Evolutionary conservation across 1,284 basidiomycete genomes (phyloP), one percentile per base, ranked within the genome.

Genomic region (Cyathus olla): DNA sequence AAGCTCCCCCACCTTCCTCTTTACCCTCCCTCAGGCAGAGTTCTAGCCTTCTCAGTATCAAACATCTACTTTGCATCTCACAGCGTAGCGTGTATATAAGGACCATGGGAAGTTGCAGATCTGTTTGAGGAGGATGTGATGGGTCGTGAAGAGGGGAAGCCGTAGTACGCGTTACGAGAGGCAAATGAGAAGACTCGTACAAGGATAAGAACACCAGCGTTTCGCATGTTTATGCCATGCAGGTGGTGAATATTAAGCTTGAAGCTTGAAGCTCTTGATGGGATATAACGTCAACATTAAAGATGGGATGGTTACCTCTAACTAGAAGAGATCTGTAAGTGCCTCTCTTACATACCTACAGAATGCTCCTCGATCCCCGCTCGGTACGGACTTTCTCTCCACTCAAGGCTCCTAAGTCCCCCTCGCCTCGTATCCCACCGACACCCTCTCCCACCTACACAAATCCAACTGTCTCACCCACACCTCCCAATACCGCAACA

Each of bases 241-340:
- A 98, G 79, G 67, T 93, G 56, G 76, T 96, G 69, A 89, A 93
- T 64, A n/a, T n/a, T n/a, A n/a, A n/a, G n/a, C n/a, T n/a, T n/a
- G n/a, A n/a, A 94, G 95, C 44, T 81, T 96, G 57, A 94, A 96
- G 73, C 94, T 98, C 15, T 88, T 19, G 94, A 98, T 72, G 95
- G 92, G 92, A 96, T 78, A 87, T 96, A 97, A 97, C 76, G 80
- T 98, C 73, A 97, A 97, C 81, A 83, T 97, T 74, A 92, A 91
- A 78, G 87, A 93, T 61, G 95, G 95, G 55, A 80, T 84, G 56
- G 86, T 97, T 17, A 72, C 96, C 52, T 95, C 93, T 1, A 94
- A 90, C 69, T 95, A 95, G 58, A 91, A 90, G 75, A 52, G 74
- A 78, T 4, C 72, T 80, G n/a, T 22, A 72, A 77, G 29, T 72